A percentile compares a stretch with the other conserved stretches of the same genome.
These are phyloP conservation scores for Xerocomellus amylosporus DNA, from an alignment of 768 basidiomycete species.

Conservation along the genomic window DNA sequence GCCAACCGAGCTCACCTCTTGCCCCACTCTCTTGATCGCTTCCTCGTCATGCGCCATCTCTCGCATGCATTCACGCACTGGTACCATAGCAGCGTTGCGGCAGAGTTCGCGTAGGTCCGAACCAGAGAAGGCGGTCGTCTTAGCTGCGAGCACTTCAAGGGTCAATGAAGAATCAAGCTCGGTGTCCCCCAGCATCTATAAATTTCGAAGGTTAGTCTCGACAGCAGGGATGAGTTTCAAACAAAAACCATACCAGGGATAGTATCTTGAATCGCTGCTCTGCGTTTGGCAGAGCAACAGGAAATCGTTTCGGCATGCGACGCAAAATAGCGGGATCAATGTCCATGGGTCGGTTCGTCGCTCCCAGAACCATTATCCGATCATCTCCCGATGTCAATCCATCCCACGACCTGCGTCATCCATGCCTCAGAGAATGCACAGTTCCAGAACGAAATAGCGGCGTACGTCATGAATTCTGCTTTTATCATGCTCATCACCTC, in stretches of 20 bases:
- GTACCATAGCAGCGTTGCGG: constrained; percentile 90
- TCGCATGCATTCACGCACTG: constrained; percentile 81
- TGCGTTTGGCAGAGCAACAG: constrained; percentile 73
- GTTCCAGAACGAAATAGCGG: constrained; percentile 8
- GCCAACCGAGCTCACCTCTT: constrained; percentile 35
- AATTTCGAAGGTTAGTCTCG: neutral
- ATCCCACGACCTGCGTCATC: constrained; percentile 77
- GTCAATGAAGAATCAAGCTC: constrained; percentile 61
- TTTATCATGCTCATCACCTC: constrained; percentile 99
- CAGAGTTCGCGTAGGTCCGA: constrained; percentile 92
- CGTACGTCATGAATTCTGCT: constrained; percentile 91
- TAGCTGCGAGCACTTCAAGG: constrained; percentile 58
- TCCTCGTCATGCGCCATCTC: constrained; percentile 46
- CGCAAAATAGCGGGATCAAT: constrained; percentile 83
- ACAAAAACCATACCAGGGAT: constrained; percentile 50
- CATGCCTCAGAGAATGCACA: neutral
- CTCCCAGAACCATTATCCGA: constrained; percentile 87
- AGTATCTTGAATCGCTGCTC: constrained; percentile 86
- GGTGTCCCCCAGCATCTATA: constrained; percentile 83
- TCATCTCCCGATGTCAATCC: constrained; percentile 80
- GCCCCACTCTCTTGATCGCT: constrained; percentile 42
- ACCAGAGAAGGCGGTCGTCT: constrained; percentile 76
- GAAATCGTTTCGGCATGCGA: constrained; percentile 99
- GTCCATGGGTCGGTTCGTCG: constrained; percentile 93
- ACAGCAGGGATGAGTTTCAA: neutral